A percentile compares a stretch with the other conserved stretches of the same genome.
These are phyloP conservation scores for Fusarium sp. DNA, from an alignment of 2,329 filamentous ascomycete genomes.

Conservation along the genomic window DNA sequence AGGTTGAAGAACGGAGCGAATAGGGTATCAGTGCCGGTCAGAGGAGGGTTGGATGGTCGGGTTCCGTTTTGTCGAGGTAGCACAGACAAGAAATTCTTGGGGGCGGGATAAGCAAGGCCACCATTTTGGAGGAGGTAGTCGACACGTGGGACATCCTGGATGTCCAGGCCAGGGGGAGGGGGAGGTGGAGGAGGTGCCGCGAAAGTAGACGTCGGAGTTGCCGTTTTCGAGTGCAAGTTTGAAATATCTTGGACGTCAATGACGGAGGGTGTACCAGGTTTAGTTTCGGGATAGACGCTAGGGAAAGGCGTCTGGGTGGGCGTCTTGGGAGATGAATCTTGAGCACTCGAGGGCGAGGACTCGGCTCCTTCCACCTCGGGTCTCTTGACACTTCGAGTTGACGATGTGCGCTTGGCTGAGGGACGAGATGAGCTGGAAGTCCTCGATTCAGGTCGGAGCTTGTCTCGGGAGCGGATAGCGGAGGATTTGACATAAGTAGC, in stretches of 20 bases:
- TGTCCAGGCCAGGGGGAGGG: slow-evolving; percentile 80
- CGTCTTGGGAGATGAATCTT: slow-evolving; percentile 71
- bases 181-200: slow-evolving; percentile 66
- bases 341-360: slow-evolving; percentile 60
- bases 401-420: slow-evolving; percentile 54
- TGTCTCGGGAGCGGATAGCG: slow-evolving; percentile 51
- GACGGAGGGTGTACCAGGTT: slow-evolving; percentile 50
- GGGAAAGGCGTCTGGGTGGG: slow-evolving; percentile 68
- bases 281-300: slow-evolving; percentile 55
- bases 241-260: slow-evolving; percentile 53
- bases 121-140: slow-evolving; percentile 94
- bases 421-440: slow-evolving; percentile 50
- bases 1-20: slow-evolving; percentile 87
- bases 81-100: slow-evolving; percentile 78
- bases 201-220: slow-evolving; percentile 51
- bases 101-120: slow-evolving; percentile 77
- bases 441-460: slow-evolving; percentile 51
- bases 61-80: slow-evolving; percentile 68
- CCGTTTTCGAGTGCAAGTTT: slow-evolving; percentile 52
- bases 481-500: slow-evolving; percentile 63
- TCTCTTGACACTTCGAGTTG: slow-evolving; percentile 48
- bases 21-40: slow-evolving; percentile 76
- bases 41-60: slow-evolving; percentile 71
- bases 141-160: slow-evolving; percentile 81
- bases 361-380: slow-evolving; percentile 58